These are phyloP conservation scores for Heterobasidion annosum DNA, from an alignment of 1,284 basidiomycete genomes.

Conservation along the genomic window DNA sequence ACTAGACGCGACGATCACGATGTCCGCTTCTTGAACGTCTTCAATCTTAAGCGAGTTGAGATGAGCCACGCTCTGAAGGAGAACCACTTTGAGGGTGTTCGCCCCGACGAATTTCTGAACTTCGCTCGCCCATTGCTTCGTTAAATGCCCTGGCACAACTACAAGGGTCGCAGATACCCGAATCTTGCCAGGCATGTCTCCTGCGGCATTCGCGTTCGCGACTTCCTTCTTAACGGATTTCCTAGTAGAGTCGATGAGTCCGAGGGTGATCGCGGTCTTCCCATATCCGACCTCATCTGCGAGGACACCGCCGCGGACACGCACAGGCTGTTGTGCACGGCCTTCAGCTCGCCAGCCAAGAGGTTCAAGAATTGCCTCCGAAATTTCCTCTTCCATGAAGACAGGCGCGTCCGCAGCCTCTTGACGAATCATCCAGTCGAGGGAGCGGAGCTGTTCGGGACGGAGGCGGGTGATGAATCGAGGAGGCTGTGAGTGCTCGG, in stretches of 20 bases:
- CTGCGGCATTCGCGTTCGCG: constrained; percentile 26
- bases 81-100: constrained; percentile 51
- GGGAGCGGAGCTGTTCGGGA: constrained; percentile 81
- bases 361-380: constrained; percentile 79
- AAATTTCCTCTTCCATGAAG: constrained; percentile 91
- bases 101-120: constrained; percentile 73
- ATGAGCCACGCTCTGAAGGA: constrained; percentile 65
- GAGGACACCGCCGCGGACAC: constrained; percentile 82
- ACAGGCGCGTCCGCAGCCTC: constrained; percentile 60
- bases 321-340: constrained; percentile 71
- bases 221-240: constrained; percentile 52
- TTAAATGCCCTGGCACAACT: constrained; percentile 86
- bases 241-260: constrained; percentile 67
- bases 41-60: constrained; percentile 74
- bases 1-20: constrained; percentile 83
- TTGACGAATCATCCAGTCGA: constrained; percentile 88
- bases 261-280: constrained; percentile 92
- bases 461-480: constrained; percentile 71
- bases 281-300: constrained; percentile 97
- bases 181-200: constrained; percentile 57
- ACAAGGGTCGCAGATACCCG: constrained; percentile 73
- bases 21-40: constrained; percentile 74
- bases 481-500: constrained; percentile 69
- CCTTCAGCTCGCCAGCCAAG: constrained; percentile 93
- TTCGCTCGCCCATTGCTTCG: constrained; percentile 86